Base-by-base conservation (phyloP, 148 eudicot species). In the Heliosperma pusillum region DNA sequence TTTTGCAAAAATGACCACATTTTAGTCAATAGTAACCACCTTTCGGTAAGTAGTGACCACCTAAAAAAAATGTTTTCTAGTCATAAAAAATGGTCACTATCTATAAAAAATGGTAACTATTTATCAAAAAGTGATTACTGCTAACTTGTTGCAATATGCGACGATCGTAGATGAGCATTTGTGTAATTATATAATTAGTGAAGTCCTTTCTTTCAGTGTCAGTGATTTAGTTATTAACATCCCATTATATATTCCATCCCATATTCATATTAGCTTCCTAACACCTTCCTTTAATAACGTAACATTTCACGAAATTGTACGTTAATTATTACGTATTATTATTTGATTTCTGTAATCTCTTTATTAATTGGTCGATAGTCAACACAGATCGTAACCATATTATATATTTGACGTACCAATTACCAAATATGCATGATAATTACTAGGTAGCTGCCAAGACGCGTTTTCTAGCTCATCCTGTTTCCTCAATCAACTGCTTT, bases 361-460 rank as follows among this genome's bases (percentile, higher is more conserved):
- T 2, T 4, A 63, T 26, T 26, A 4, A 27, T 63, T 26, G n/a
- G 29, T 26, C 5, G 44, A 64, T 2, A 64, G 44, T 27, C 20
- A 10, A 64, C 42, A 64, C 9, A 15, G 42, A 64, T 29, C 44
- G 20, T 64, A 12, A 15, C 16, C 15, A 26, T 26, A 62, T 12
- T 40, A 12, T 52, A 25, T 24, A 47, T 22, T 16, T 1, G 19
- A 17, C 7, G 7, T 55, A 24, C n/a, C n/a, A n/a, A n/a, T 4
- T 66, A 77, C 74, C 74, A 70, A 62, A 59, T 59, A 29, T 10
- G 60, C 47, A 61, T 61, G 70, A 61, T 62, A 24, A 58, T 29
- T 60, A 73, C 56, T n/a, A 33, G 10, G 52, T 42, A 74, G 71
- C 82, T 79, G 74, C 70, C 78, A 74, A 67, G 42, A 79, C 82